These are phyloP conservation scores for Logfia minima DNA, from an alignment of 129 eudicot genomes.

Conservation along the genomic window DNA sequence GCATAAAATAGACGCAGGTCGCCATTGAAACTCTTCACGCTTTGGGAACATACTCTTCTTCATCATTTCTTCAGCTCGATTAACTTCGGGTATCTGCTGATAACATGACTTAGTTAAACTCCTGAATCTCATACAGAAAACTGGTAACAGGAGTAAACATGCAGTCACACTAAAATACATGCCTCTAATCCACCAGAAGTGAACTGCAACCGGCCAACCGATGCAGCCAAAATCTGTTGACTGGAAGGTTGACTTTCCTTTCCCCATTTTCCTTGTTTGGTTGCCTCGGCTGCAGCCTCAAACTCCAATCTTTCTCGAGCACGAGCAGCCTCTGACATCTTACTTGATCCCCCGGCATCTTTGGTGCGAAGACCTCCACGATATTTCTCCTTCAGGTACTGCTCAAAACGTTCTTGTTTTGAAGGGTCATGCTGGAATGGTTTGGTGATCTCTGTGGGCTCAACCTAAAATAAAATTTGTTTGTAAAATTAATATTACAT, in stretches of 20 bases:
- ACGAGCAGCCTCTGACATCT: conserved; percentile 91
- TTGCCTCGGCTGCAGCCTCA: conserved; percentile 84
- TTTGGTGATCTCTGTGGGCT: conserved; percentile 57
- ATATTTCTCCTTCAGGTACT: conserved; percentile 84
- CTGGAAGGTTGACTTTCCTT: conserved; percentile 45
- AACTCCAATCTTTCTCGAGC: conserved; percentile 95
- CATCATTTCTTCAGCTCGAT: conserved; percentile 45
- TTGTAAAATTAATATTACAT: neutral
- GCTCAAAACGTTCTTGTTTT: conserved; percentile 93
- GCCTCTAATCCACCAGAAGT: conserved; percentile 82
- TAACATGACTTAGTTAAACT: neutral
- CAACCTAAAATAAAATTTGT: conserved; percentile 42
- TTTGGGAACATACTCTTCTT: conserved; percentile 60
- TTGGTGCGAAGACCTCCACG: conserved; percentile 87
- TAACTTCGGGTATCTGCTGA: conserved; percentile 45
- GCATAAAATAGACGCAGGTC: conserved; percentile 86
- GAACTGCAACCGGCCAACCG: conserved; percentile 69
- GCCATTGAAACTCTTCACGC: conserved; percentile 94
- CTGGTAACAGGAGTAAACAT: neutral
- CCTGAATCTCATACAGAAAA: conserved; percentile 2
- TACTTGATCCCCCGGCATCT: conserved; percentile 78
- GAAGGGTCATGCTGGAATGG: conserved; percentile 81
- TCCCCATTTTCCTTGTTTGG: conserved; percentile 58
- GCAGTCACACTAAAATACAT: conserved; percentile 14
- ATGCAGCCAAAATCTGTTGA: conserved; percentile 51